phyloP scores from a whole-genome alignment of 2,329 filamentous ascomycete species.

The Arachnomyces sp. region DNA sequence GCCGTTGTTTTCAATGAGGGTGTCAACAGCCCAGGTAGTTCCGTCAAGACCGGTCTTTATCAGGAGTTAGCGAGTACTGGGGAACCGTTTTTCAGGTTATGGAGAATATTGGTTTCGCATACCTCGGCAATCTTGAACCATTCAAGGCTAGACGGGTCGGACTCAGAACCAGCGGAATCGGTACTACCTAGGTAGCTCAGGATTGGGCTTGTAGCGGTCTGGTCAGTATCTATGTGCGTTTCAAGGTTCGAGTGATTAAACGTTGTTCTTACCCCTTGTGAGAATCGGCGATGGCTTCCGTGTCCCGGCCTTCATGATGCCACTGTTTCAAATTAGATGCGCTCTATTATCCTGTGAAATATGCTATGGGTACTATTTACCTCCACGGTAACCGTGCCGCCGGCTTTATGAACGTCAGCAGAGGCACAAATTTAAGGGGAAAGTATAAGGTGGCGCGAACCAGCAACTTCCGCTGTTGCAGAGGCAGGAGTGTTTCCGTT shows the following conservation, averaged over 20 bases:
- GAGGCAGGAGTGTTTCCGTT: conserved; percentile 7
- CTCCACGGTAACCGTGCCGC: conserved; percentile 1
- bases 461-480: conserved; percentile 8
- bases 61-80: background rate
- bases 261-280: conserved; percentile 3
- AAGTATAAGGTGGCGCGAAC: conserved; percentile 6
- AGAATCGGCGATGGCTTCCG: conserved; percentile 1
- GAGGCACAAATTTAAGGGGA: conserved; percentile 3
- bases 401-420: background rate
- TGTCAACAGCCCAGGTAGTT: conserved; percentile 43
- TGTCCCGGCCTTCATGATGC: conserved; percentile 1
- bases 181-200: background rate
- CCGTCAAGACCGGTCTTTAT: conserved; percentile 1
- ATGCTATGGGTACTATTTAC: background rate
- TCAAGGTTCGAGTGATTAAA: background rate
- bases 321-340: background rate
- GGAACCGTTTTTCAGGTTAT: background rate
- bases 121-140: conserved; percentile 4
- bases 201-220: background rate
- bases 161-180: background rate
- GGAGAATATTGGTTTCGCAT: background rate
- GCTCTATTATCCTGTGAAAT: background rate
- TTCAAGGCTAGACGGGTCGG: background rate
- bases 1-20: conserved; percentile 38
- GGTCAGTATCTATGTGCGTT: background rate